These are phyloP conservation scores for Fusarium staphyleae DNA, from an alignment of 2,329 filamentous ascomycete genomes.

Conservation along the genomic window DNA sequence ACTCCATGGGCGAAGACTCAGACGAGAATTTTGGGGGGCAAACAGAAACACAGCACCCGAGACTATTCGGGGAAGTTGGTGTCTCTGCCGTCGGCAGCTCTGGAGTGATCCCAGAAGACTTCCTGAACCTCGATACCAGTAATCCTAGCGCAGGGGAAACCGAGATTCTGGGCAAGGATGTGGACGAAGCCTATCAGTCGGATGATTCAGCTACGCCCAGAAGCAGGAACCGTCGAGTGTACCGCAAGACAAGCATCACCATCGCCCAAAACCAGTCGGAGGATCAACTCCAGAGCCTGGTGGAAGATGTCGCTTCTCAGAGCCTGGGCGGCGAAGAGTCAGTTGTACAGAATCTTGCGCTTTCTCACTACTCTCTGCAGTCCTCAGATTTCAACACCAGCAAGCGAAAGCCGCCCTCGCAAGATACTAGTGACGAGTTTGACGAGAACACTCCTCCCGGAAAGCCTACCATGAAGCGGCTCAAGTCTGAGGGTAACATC, in stretches of 20 bases:
- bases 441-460: conserved; percentile 47
- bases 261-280: conserved; percentile 54
- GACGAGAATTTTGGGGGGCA: conserved; percentile 80
- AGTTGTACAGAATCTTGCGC: conserved; percentile 15
- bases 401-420: conserved; percentile 61
- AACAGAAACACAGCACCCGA: conserved; percentile 50
- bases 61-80: conserved; percentile 64
- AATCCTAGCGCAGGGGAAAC: conserved; percentile 50
- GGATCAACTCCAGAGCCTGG: conserved; percentile 59
- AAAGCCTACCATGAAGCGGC: conserved; percentile 62
- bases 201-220: conserved; percentile 47
- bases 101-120: conserved; percentile 56
- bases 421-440: conserved; percentile 61
- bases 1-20: conserved; percentile 68
- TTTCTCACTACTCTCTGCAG: conserved; percentile 37
- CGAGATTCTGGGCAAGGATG: conserved; percentile 55
- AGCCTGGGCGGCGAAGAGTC: conserved; percentile 60
- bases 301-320: conserved; percentile 61
- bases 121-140: conserved; percentile 56
- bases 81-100: conserved; percentile 62
- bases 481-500: conserved; percentile 58
- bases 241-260: conserved; percentile 45
- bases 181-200: conserved; percentile 54
- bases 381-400: conserved; percentile 55
- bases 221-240: conserved; percentile 35